Percentiles rank a stretch among this genome's conserved stretches.
Conservation (phyloP, 179 eudicot genomes). For the Spergularia azorica region DNA sequence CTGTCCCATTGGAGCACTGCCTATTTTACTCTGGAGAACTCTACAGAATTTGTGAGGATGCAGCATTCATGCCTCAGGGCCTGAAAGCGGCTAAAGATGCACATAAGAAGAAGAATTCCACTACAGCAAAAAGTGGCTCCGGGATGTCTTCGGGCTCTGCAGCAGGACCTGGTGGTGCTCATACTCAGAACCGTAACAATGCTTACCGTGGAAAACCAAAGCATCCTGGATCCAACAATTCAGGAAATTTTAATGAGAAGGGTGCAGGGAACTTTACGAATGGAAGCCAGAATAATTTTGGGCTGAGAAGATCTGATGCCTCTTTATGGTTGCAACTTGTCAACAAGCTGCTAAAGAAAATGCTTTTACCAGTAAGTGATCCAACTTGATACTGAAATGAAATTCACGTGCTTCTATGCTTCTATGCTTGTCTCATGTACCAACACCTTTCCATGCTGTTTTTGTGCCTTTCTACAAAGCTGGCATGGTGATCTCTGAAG, state of each 20-base stretch:
- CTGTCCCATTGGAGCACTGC: constrained; percentile 98
- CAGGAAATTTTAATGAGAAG: constrained; percentile 48
- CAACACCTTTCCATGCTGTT: neutral
- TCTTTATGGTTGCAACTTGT: constrained; percentile 78
- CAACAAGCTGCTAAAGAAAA: constrained; percentile 74
- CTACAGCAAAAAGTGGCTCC: constrained; percentile 45
- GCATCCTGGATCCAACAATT: constrained; percentile 39
- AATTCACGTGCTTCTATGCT: constrained; percentile 2
- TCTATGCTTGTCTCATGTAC: neutral
- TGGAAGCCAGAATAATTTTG: constrained; percentile 52
- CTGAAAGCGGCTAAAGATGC: constrained; percentile 85
- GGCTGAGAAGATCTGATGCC: constrained; percentile 75
- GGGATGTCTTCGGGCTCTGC: constrained; percentile 47
- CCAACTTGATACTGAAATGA: constrained; percentile 16
- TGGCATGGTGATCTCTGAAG: constrained; percentile 3
- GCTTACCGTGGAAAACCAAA: constrained; percentile 62
- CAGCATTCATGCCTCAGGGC: constrained; percentile 70
- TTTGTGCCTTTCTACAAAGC: constrained; percentile 14
- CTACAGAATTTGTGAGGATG: constrained; percentile 80
- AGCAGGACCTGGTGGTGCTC: constrained; percentile 52
- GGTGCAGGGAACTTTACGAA: constrained; percentile 46
- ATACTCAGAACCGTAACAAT: constrained; percentile 56
- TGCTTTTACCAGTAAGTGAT: constrained; percentile 83
- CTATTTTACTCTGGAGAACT: constrained; percentile 90
- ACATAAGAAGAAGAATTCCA: constrained; percentile 57